A percentile compares a stretch with the other conserved stretches of the same genome.
phyloP scores from a whole-genome alignment of 768 basidiomycete species.

The Vararia minispora region DNA sequence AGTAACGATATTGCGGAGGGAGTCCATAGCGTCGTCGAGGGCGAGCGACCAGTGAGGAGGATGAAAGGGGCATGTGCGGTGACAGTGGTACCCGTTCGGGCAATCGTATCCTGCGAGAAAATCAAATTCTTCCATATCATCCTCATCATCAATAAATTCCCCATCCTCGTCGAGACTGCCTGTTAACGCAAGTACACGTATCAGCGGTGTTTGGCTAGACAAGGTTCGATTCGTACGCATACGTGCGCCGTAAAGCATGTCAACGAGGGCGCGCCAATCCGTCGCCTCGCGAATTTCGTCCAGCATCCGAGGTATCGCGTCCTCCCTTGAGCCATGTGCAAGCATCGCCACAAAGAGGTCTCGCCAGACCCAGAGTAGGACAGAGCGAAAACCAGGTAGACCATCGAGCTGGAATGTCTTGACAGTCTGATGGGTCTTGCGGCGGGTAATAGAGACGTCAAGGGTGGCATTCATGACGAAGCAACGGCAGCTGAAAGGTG shows the following conservation, averaged over 20 bases:
- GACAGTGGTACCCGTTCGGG: slow-evolving; percentile 6
- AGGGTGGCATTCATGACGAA: slow-evolving; percentile 35
- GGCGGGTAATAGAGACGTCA: slow-evolving; percentile 29
- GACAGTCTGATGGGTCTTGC: slow-evolving; percentile 31
- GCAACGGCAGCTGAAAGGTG: slow-evolving; percentile 40
- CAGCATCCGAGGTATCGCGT: slow-evolving; percentile 39
- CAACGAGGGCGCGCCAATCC: slow-evolving; percentile 41
- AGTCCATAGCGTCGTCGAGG: slow-evolving; percentile 28
- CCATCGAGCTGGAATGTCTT: slow-evolving; percentile 40
- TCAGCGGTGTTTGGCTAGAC: not conserved
- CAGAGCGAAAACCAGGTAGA: slow-evolving; percentile 31
- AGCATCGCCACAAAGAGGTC: slow-evolving; percentile 53
- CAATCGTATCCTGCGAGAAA: slow-evolving; percentile 7
- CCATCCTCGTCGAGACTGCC: slow-evolving; percentile 20
- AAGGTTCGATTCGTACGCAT: slow-evolving; percentile 19
- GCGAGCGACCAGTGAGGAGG: slow-evolving; percentile 45
- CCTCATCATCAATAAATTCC: slow-evolving; percentile 21
- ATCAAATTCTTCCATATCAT: slow-evolving; percentile 21
- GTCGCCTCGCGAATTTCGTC: slow-evolving; percentile 42
- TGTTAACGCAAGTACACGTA: not conserved
- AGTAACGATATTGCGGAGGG: slow-evolving; percentile 35
- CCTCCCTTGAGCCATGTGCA: slow-evolving; percentile 23
- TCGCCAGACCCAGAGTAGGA: slow-evolving; percentile 57
- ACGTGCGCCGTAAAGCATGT: slow-evolving; percentile 40
- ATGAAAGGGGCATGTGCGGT: too few species aligned